Conservation (phyloP, 73 alveolate species). For the Paramecium pentaurelia region DNA sequence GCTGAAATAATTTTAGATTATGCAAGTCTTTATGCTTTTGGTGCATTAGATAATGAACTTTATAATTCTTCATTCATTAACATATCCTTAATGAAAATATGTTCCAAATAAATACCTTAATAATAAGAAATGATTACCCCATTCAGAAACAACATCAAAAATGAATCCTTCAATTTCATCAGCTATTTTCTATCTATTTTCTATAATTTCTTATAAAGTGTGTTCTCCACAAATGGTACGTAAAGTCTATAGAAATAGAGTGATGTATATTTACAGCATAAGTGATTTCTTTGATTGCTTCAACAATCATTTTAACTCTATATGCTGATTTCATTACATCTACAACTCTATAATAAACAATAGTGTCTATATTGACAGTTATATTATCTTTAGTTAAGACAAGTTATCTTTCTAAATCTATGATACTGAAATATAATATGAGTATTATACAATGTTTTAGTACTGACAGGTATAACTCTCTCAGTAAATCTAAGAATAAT, state of each 20-base stretch:
- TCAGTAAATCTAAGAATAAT: neutral
- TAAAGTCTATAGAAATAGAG: neutral
- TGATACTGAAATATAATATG: neutral
- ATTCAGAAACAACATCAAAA: constrained; percentile 49
- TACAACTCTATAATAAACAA: constrained; percentile 52
- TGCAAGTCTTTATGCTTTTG: constrained; percentile 52
- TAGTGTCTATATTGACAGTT: constrained; percentile 55
- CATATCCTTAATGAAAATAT: constrained; percentile 59
- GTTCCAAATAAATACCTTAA: constrained; percentile 51
- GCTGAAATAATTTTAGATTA: constrained; percentile 60
- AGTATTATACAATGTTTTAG: constrained; percentile 13
- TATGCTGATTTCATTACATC: constrained; percentile 52
- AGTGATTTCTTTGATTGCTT: constrained; percentile 46
- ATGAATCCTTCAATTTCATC: constrained; percentile 56
- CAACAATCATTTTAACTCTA: constrained; percentile 50
- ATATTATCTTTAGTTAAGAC: constrained; percentile 58
- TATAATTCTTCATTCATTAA: constrained; percentile 8
- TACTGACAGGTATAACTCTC: neutral
- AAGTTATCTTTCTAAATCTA: constrained; percentile 50
- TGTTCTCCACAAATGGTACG: constrained; percentile 64
- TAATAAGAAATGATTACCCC: neutral
- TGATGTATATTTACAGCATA: constrained; percentile 12
- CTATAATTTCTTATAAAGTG: constrained; percentile 48
- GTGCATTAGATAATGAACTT: constrained; percentile 52
- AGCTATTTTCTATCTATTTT: constrained; percentile 50